Conservation (phyloP, 208 protist genomes). For the Crithidia fasciculata region DNA sequence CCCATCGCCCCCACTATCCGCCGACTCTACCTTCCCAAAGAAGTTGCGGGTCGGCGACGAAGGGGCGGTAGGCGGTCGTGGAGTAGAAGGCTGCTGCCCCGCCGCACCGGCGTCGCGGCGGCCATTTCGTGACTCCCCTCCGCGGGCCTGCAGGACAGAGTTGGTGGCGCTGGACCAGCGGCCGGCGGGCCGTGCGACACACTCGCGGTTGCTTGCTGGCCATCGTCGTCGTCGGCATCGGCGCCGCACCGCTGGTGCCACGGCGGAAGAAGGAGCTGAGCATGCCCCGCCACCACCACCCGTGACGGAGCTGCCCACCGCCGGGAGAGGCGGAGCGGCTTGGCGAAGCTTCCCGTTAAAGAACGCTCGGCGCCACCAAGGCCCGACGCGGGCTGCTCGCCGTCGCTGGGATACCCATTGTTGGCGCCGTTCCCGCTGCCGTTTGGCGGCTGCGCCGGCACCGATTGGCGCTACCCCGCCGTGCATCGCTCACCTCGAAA, state of each 20-base stretch:
- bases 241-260: background rate
- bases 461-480: background rate
- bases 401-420: too few species aligned
- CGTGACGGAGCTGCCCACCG: constrained; percentile 1
- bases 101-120: constrained; percentile 3
- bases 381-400: too few species aligned
- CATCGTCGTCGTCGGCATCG: background rate
- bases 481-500: constrained; percentile 30
- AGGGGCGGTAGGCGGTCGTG: background rate
- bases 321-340: background rate
- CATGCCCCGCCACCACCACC: constrained; percentile 20
- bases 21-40: background rate
- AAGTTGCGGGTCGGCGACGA: background rate
- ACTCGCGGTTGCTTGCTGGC: background rate
- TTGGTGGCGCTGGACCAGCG: background rate
- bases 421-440: background rate
- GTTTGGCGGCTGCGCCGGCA: background rate
- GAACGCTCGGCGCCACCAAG: background rate
- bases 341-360: constrained; percentile 10
- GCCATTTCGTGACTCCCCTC: background rate
- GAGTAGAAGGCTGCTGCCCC: constrained; percentile 10
- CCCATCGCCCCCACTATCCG: background rate
- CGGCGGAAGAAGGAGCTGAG: constrained; percentile 26
- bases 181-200: background rate
- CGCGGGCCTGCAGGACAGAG: background rate